These are phyloP conservation scores for Populus deltoides DNA, from an alignment of 345 rosid genomes.

Conservation along the genomic window DNA sequence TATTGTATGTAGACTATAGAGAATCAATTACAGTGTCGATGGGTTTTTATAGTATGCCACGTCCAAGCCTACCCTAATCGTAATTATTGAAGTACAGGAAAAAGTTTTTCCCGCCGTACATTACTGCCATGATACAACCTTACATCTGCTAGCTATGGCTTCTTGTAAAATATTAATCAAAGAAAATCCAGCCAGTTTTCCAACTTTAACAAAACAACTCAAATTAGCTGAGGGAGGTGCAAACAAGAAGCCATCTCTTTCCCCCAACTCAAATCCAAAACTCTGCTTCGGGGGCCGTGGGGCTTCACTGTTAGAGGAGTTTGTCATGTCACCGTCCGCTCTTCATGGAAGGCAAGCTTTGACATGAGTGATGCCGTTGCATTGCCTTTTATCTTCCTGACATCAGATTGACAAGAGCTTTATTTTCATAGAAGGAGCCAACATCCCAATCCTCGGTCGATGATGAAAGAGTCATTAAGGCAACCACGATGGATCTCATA, in stretches of 20 bases:
- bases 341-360: background rate
- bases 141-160: too few species aligned
- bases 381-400: conserved; percentile 57
- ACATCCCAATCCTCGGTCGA: conserved; percentile 79
- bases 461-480: conserved; percentile 79
- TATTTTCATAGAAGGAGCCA: conserved; percentile 59
- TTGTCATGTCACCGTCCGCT: background rate
- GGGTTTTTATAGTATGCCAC: too few species aligned
- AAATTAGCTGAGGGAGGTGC: too few species aligned
- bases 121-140: too few species aligned
- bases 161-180: too few species aligned
- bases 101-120: too few species aligned
- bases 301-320: background rate
- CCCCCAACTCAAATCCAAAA: background rate
- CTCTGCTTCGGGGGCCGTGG: background rate
- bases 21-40: too few species aligned
- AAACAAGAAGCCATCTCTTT: background rate
- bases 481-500: conserved; percentile 89
- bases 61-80: too few species aligned
- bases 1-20: too few species aligned
- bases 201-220: too few species aligned
- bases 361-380: background rate
- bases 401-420: conserved; percentile 70
- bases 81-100: too few species aligned
- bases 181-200: too few species aligned